Evolutionary conservation across 495 filamentous ascomycete species (phyloP), one percentile per base, ranked within the genome.

Genomic region (Penicillium malachiteum): DNA sequence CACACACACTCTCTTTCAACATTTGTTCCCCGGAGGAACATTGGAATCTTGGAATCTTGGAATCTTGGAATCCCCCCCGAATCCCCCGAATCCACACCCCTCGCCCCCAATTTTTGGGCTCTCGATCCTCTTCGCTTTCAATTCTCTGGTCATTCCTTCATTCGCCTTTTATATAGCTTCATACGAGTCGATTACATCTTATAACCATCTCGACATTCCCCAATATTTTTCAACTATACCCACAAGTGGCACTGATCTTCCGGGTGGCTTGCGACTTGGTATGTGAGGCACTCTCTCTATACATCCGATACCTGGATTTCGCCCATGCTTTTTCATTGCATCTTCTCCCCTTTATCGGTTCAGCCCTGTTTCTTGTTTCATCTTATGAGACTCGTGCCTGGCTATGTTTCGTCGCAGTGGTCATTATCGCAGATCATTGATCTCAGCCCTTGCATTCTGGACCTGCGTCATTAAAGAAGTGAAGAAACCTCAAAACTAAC

Each of bases 1-100:
- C 26, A 40, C 40, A 58, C 31, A 34, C 37, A 49, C 47, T 55
- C 45, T 26, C 51, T 60, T 65, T 61, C 60, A 43, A 48, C 59
- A 52, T 61, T 64, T 66, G 69, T 71, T 73, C 72, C 71, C 69
- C 63, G 73, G 73, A 65, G 73, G 68, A 74, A 72, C 71, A 67
- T n/a, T n/a, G n/a, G n/a, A n/a, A n/a, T 67, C 69, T 70, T 47
- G n/a, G 40, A 38, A 35, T 26, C 54, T 38, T 50, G 30, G 26
- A 38, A 38, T 11, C 14, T 39, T 18, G 6, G 9, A 14, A 45
- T 49, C 35, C 48, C 32, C 54, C 48, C 38, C 47, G 34, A 17
- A 38, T 37, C 34, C 34, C 34, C 34, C 34, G 34, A 37, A 9
- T 37, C 34, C 8, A 37, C 5, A 42, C 16, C 41, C 42, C 30